Evolutionary conservation across 768 basidiomycete species (phyloP), one percentile per base, ranked within the genome.

Genomic region (Agrocybe pediades): DNA sequence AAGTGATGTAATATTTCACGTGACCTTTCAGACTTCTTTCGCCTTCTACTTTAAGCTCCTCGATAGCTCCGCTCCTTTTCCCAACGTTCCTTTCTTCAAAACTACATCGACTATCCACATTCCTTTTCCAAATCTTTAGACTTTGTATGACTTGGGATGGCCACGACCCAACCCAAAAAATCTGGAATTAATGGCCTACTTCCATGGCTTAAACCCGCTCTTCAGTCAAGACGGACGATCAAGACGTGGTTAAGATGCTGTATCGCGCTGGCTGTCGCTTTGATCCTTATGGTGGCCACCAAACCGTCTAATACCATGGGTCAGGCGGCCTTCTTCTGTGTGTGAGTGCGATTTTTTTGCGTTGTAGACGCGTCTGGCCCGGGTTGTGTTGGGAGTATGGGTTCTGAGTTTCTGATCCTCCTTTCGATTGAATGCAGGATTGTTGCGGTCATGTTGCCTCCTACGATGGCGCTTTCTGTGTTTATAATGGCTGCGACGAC

Each of bases 201-300:
- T 52, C 57, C 66, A 8, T 76, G 74, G 74, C 46, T 74, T 17
- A 19, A 55, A 4, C 70, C 69, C 6, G 73, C 73, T n/a, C 16
- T 58, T 69, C 50, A 61, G 45, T 69, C 65, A 7, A 66, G 61
- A 39, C 68, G 74, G 16, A 72, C 65, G 20, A 49, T 71, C 53
- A 77, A 79, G 56, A 76, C 74, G 0, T 77, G 68, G 71, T 53
- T 71, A 39, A 68, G 77, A 49, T 76, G 74, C 49, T 65, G 69
- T 39, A 56, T 71, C 9, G 71, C 63, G 2, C 56, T 74, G 20
- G 67, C 70, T 3, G 68, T 61, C 17, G 46, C 68, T 1, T 25
- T 76, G 51, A 57, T 75, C 5, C 62, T 78, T 6, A 65, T 77
- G 65, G 74, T 77, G 24, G 61, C 62, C 9, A 57, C 51, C 3